phyloP scores from a whole-genome alignment of 2,329 filamentous ascomycete genomes.

The Aspergillus nomiae region DNA sequence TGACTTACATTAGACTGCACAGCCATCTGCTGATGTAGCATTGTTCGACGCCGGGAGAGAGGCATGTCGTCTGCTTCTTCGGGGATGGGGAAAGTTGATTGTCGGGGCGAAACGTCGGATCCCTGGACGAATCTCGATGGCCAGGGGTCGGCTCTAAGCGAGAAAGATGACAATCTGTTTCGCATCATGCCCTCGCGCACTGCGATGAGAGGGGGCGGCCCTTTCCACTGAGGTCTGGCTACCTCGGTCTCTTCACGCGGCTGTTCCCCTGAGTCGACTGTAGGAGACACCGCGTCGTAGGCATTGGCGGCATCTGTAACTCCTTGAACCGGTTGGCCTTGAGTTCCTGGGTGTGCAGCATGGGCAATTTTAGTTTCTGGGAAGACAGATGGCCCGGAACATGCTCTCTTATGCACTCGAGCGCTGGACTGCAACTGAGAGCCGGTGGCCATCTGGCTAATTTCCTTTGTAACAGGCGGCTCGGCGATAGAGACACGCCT shows the following conservation, averaged over 20 bases:
- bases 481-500: constrained; percentile 16
- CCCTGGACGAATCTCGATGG: constrained; percentile 29
- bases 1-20: constrained; percentile 41
- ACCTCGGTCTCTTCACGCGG: constrained; percentile 19
- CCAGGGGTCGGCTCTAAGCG: constrained; percentile 35
- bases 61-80: constrained; percentile 67
- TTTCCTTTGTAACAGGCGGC: constrained; percentile 15
- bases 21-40: constrained; percentile 60
- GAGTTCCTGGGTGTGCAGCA: constrained; percentile 8
- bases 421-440: constrained; percentile 11
- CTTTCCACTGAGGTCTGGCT: constrained; percentile 26
- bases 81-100: constrained; percentile 24
- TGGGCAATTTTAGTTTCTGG: constrained; percentile 7
- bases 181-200: constrained; percentile 56
- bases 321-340: constrained; percentile 7
- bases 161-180: constrained; percentile 40
- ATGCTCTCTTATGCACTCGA: constrained; percentile 14
- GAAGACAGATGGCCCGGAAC: constrained; percentile 7
- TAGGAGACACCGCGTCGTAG: constrained; percentile 26
- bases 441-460: constrained; percentile 17
- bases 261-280: constrained; percentile 16
- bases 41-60: constrained; percentile 65
- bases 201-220: constrained; percentile 53
- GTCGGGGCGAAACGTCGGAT: constrained; percentile 17
- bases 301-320: background rate